Conservation (phyloP, 805 yeast genomes). For the Candida nitratophila region DNA sequence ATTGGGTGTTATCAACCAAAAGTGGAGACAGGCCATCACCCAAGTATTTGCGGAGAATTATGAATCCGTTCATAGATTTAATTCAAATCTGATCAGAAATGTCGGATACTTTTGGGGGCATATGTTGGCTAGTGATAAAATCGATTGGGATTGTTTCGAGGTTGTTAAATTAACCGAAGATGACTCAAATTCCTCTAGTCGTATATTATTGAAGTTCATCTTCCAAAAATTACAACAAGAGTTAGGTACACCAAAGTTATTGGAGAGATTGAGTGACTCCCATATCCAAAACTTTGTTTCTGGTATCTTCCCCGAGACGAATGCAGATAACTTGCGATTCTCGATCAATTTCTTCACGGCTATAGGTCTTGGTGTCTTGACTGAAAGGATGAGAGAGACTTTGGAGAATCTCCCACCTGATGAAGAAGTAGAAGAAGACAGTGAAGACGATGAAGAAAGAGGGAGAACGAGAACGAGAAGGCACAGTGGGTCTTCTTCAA, state of each 20-base stretch:
- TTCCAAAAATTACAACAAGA: constrained; percentile 77
- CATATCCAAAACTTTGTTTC: constrained; percentile 39
- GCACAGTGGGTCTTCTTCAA: constrained; percentile 3
- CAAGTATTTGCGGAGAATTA: constrained; percentile 51
- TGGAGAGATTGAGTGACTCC: constrained; percentile 43
- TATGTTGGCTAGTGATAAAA: constrained; percentile 58
- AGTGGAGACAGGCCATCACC: constrained; percentile 55
- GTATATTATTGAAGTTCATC: constrained; percentile 76
- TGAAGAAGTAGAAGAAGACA: too few species aligned
- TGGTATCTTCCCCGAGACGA: constrained; percentile 62
- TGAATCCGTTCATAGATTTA: constrained; percentile 54
- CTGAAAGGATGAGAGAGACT: constrained; percentile 69
- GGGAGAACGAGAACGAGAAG: constrained; percentile 3
- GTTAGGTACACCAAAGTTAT: constrained; percentile 50
- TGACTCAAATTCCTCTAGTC: constrained; percentile 69
- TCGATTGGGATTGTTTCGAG: constrained; percentile 57
- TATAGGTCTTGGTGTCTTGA: constrained; percentile 76
- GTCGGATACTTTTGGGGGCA: constrained; percentile 86
- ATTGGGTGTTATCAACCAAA: constrained; percentile 39
- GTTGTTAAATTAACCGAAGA: constrained; percentile 56
- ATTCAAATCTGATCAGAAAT: constrained; percentile 67
- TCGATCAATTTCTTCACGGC: constrained; percentile 91
- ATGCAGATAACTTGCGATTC: constrained; percentile 53
- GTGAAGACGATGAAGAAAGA: constrained; percentile 7
- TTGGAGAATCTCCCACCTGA: constrained; percentile 18